Evolutionary conservation across 1,139 yeast genomes (phyloP).

Genomic region (Candida buenavistaensis): DNA sequence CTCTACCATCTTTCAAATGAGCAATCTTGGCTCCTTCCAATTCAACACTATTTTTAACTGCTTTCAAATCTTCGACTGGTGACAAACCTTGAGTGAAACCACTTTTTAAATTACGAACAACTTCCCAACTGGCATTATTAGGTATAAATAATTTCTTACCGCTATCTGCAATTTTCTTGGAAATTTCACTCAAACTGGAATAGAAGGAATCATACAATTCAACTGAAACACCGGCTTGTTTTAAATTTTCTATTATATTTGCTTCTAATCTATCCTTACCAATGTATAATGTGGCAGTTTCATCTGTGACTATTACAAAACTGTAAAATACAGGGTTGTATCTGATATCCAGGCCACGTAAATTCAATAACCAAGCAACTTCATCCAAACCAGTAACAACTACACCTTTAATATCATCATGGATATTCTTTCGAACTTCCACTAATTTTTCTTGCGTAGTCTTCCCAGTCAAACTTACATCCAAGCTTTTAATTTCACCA

Average conservation of each 20-base stretch:
- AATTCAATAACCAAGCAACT: constrained; percentile 87
- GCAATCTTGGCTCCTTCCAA: constrained; percentile 73
- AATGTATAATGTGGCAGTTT: constrained; percentile 53
- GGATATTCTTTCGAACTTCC: constrained; percentile 44
- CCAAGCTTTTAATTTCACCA: constrained; percentile 47
- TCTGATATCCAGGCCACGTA: constrained; percentile 76
- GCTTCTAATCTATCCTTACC: constrained; percentile 30
- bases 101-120: constrained; percentile 53
- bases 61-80: constrained; percentile 71
- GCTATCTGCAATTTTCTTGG: constrained; percentile 41
- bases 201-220: constrained; percentile 60
- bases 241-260: constrained; percentile 33
- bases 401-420: constrained; percentile 44
- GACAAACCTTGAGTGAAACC: constrained; percentile 52
- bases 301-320: constrained; percentile 62
- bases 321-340: constrained; percentile 91
- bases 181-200: constrained; percentile 44
- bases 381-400: constrained; percentile 78
- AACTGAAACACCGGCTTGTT: constrained; percentile 42
- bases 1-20: constrained; percentile 85
- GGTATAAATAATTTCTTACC: constrained; percentile 58
- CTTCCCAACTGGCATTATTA: constrained; percentile 77
- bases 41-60: constrained; percentile 74
- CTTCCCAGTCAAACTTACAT: constrained; percentile 50
- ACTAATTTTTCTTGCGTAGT: constrained; percentile 43